phyloP scores from a whole-genome alignment of 257 asterid genomes.

The Plantago elongata region DNA sequence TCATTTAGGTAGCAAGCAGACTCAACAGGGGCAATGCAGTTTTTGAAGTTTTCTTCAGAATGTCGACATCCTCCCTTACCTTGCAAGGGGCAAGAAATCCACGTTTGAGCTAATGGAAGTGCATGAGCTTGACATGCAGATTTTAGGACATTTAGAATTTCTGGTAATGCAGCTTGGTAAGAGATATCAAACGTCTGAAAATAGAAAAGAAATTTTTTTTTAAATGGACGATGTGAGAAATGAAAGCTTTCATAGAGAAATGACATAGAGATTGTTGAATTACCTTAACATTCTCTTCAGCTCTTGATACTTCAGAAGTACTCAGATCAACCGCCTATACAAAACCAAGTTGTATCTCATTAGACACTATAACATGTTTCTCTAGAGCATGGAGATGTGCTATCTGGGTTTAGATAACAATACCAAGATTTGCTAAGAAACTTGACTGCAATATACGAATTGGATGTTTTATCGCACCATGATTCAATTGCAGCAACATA shows the following conservation, averaged over 20 bases:
- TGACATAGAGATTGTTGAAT: conserved; percentile 6
- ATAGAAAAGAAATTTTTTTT: too few species aligned
- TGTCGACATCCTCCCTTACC: conserved; percentile 70
- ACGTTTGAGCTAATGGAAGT: conserved; percentile 83
- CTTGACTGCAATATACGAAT: too few species aligned
- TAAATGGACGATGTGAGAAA: conserved; percentile 12
- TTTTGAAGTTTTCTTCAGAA: conserved; percentile 59
- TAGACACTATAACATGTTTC: conserved; percentile 1
- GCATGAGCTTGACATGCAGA: conserved; percentile 57
- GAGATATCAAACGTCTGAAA: conserved; percentile 51
- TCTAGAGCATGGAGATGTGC: too few species aligned
- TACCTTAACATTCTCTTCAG: conserved; percentile 43
- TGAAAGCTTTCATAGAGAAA: conserved; percentile 7
- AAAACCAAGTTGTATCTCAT: conserved; percentile 16
- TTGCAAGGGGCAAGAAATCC: conserved; percentile 72
- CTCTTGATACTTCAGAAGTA: conserved; percentile 44
- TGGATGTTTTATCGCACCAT: too few species aligned
- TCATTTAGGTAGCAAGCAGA: conserved; percentile 69
- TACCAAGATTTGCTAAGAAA: too few species aligned
- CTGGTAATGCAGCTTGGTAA: conserved; percentile 70
- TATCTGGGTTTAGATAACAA: too few species aligned
- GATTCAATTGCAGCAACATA: too few species aligned
- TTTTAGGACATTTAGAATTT: conserved; percentile 55
- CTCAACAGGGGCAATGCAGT: conserved; percentile 68
- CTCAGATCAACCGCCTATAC: conserved; percentile 79